Evolutionary conservation across 495 filamentous ascomycete genomes (phyloP).

Genomic region (Amphirosellinia nigrospora): DNA sequence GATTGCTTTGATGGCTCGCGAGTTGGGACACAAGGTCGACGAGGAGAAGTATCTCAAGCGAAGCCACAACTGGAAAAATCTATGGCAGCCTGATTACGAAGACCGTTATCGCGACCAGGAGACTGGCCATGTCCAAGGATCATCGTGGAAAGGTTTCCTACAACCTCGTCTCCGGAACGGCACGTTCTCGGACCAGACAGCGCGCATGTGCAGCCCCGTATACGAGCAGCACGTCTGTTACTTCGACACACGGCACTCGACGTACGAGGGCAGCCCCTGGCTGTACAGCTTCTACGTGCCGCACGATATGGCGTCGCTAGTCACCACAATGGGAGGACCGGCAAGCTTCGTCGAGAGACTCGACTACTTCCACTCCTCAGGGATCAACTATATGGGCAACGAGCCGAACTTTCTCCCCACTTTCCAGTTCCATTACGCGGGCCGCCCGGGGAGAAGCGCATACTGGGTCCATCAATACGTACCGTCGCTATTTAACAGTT

Average conservation of each 20-base stretch:
- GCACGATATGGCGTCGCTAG: conserved; percentile 69
- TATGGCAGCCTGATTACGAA: conserved; percentile 54
- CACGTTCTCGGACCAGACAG: conserved; percentile 71
- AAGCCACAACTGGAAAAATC: conserved; percentile 62
- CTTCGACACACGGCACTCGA: conserved; percentile 66
- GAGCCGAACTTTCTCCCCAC: conserved; percentile 75
- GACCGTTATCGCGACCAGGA: conserved; percentile 42
- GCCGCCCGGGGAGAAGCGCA: conserved; percentile 66
- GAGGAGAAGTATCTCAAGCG: conserved; percentile 62
- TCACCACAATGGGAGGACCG: conserved; percentile 64
- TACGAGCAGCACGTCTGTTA: conserved; percentile 54
- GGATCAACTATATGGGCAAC: conserved; percentile 74
- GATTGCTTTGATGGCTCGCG: conserved; percentile 60
- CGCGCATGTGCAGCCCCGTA: conserved; percentile 64
- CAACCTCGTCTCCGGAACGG: conserved; percentile 68
- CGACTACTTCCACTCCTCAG: conserved; percentile 65
- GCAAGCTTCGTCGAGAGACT: conserved; percentile 64
- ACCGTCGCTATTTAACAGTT: conserved; percentile 68
- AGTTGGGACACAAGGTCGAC: conserved; percentile 56
- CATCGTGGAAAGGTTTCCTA: conserved; percentile 69
- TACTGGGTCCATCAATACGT: conserved; percentile 70
- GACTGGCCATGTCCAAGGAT: conserved; percentile 31
- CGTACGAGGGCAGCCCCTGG: conserved; percentile 75
- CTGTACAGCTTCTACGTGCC: conserved; percentile 75
- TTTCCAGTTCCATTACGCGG: conserved; percentile 76